These are phyloP conservation scores for Amborella trichopoda DNA, from an alignment of 164 flowering plant species.

Conservation along the genomic window DNA sequence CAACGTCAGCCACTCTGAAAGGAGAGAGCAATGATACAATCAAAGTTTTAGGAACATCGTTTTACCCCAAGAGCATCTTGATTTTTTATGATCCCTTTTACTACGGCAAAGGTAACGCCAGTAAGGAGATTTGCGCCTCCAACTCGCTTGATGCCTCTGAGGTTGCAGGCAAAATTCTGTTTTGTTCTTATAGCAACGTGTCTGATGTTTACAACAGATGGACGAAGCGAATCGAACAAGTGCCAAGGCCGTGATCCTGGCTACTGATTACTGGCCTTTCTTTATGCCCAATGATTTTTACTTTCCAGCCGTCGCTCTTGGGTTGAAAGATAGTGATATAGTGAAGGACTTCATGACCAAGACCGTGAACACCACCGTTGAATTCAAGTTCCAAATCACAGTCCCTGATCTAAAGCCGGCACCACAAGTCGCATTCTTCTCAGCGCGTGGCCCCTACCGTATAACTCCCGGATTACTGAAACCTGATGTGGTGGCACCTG, in stretches of 20 bases:
- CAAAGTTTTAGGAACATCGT: conserved; percentile 19
- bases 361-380: conserved; percentile 9
- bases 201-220: conserved; percentile 5
- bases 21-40: conserved; percentile 3
- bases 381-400: conserved; percentile 13
- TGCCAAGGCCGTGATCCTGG: conserved; percentile 19
- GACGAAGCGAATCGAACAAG: no score
- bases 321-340: conserved; percentile 6
- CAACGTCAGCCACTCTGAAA: conserved; percentile 7
- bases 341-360: conserved; percentile 12
- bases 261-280: no score
- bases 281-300: no score
- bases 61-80: conserved; percentile 14
- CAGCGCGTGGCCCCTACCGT: conserved; percentile 24
- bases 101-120: conserved; percentile 8
- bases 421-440: conserved; percentile 21
- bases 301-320: no score
- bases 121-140: conserved; percentile 12
- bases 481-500: no score
- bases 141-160: conserved; percentile 10
- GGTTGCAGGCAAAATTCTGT: no score
- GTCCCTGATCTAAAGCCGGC: no score
- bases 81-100: conserved; percentile 9
- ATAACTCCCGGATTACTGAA: no score
- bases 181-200: conserved; percentile 6